Conservation (phyloP, 352 stramenopile species). For the Phytophthora gonapodyides region DNA sequence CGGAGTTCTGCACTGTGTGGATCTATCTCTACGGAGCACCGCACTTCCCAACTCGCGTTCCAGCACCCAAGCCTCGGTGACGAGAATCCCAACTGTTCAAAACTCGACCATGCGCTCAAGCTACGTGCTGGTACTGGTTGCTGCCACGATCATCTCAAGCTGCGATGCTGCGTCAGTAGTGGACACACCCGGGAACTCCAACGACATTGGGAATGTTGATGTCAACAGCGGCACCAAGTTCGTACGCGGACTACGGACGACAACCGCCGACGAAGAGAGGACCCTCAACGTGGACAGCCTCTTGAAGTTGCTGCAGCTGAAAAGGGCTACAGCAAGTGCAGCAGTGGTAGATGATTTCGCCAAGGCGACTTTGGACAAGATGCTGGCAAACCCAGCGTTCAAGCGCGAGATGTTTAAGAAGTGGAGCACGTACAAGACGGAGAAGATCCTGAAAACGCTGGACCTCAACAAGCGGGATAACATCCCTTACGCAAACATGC, state of each 20-base stretch:
- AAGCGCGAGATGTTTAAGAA: slow-evolving; percentile 7
- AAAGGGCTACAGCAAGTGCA: not conserved
- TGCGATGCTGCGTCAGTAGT: not conserved
- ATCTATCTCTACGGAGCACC: too few relatives aligned
- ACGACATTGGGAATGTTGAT: not conserved
- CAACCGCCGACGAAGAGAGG: slow-evolving; percentile 5
- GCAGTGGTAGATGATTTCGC: slow-evolving; percentile 1
- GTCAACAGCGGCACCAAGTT: not conserved
- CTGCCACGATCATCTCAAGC: not conserved
- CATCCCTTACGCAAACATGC: not conserved
- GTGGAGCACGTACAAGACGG: not conserved
- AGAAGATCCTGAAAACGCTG: slow-evolving; percentile 2
- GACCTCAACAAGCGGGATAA: slow-evolving; percentile 3
- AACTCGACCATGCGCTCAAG: not conserved
- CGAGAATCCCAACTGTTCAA: too few relatives aligned
- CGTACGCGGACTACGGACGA: not conserved
- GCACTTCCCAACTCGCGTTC: not conserved
- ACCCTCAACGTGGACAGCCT: not conserved
- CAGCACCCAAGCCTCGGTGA: not conserved
- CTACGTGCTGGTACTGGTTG: not conserved
- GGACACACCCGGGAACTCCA: not conserved
- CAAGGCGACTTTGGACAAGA: slow-evolving; percentile 1
- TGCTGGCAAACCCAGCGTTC: not conserved
- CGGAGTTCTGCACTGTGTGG: too few relatives aligned
- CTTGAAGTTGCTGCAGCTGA: not conserved